Evolutionary conservation across 306 rosid genomes (phyloP), one percentile per base, ranked within the genome.

Genomic region (Glycine soja): DNA sequence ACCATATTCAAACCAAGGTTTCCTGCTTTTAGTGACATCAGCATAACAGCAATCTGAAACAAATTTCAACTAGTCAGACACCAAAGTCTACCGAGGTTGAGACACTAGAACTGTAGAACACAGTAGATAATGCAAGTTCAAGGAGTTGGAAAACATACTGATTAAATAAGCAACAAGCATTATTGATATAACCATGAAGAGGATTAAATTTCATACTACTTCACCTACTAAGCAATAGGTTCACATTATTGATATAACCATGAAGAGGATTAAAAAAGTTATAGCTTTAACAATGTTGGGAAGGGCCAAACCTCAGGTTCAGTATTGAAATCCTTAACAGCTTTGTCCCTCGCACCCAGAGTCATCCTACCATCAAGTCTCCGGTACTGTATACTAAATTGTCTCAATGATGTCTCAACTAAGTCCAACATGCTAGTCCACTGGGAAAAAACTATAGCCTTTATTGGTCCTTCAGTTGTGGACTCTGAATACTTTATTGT

Each of bases 11-110:
- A 89, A 83, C 99, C 99, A 82, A 95, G 97, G 81, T 93, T 95
- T 85, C 99, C 99, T 45, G 98, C 98, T 84, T 95, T 95, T 70
- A 95, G 81, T n/a, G 98, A 93, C 99, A 95, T 95, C 80, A 95
- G 88, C 97, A 95, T 95, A 62, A 93, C 99, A 66, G 87, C 86
- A 62, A 95, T 80, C 99, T 95, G 90, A 74, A 86, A 81, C 43
- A 72, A 38, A 58, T 36, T 65, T 68, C 52, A 83, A 69, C 63
- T 40, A 79, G 56, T 66, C 84, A 80, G 70, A 78, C 83, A 59
- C 81, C 70, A 53, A 77, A 58, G 77, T 79, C 71, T 57, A 43
- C 68, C 76, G 24, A 77, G 75, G 78, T 59, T 65, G 70, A 72
- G 65, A 62, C 82, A 70, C 75, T 59, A 63, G 38, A 65, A 24